Evolutionary conservation across 306 rosid genomes (phyloP), one percentile per base, ranked within the genome.

Genomic region (Vigna mungo): DNA sequence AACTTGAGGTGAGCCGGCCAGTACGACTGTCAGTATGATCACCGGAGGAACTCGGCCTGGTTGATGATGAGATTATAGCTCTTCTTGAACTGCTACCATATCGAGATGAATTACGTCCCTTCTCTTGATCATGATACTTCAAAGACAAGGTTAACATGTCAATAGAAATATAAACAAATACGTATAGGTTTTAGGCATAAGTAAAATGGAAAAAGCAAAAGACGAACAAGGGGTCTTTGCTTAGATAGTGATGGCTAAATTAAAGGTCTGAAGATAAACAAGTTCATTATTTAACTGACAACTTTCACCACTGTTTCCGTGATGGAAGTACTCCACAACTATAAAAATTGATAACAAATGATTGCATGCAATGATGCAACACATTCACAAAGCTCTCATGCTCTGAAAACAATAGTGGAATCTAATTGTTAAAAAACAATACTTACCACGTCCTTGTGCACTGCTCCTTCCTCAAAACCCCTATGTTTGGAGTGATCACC

Each of bases 11-110:
- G 64, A 95, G 75, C 58, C 97, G 87, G 74, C 89, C 82, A 7
- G 89, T 55, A 2, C 99, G 98, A 46, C 81, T 79, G 62, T 89
- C 94, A 4, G 84, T 88, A 78, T 85, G 90, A 41, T 93, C 98
- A 17, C 82, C 97, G 2, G 99, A 89, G 60, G 97, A 92, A 75
- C 90, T 75, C 47, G 97, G 93, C 91, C 83, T 88, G 80, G 84
- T 78, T 58, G 89, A 85, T 37, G 86, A 85, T 72, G 93, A 78
- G 68, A 84, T 63, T 18, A 89, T 16, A 30, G 92, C 91, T 75
- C 84, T 93, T 82, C 99, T 91, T 49, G 99, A 91, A 76, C 84
- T 79, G 90, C 99, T 96, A 6, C 97, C 97, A 70, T 96, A 88
- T 81, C 94, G 88, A 71, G 96, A 83, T 43, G 97, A 86, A 80